phyloP scores from a whole-genome alignment of 441 rosid genomes.

The Adansonia grandidieri region DNA sequence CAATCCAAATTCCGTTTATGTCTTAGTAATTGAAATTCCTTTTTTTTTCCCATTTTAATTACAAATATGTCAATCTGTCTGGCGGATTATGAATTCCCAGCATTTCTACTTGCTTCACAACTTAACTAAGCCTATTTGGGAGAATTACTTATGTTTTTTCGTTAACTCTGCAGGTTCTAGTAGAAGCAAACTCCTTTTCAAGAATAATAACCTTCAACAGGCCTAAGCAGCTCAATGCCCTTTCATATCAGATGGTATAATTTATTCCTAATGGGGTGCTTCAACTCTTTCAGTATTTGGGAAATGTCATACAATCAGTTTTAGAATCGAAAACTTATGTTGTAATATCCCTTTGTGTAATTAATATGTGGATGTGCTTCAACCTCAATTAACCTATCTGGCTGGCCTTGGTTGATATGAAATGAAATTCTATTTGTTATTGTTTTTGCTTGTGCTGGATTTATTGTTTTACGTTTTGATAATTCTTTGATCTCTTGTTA shows the following conservation, averaged over 20 bases:
- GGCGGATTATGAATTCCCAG: background rate
- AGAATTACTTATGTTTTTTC: no score
- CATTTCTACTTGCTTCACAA: background rate
- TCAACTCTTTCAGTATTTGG: background rate
- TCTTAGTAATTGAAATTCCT: background rate
- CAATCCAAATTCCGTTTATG: background rate
- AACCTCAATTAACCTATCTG: no score
- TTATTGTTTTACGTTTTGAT: background rate
- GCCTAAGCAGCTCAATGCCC: conserved; percentile 31
- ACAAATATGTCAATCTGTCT: background rate
- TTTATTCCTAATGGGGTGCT: no score
- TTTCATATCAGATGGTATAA: conserved; percentile 22
- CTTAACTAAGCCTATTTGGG: background rate
- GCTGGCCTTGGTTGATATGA: background rate
- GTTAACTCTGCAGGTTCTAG: no score
- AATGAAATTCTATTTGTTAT: background rate
- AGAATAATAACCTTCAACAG: conserved; percentile 19
- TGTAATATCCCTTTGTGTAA: background rate
- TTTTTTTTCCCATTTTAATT: background rate
- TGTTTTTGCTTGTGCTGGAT: background rate
- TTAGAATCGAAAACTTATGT: background rate
- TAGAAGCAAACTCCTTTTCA: no score
- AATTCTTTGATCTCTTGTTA: background rate
- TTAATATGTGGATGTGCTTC: background rate
- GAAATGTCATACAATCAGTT: background rate